Percentiles rank a stretch among this genome's conserved stretches.
Evolutionary conservation across 176 grass and related monocot species (phyloP).

Genomic region (Oryza meyeriana): DNA sequence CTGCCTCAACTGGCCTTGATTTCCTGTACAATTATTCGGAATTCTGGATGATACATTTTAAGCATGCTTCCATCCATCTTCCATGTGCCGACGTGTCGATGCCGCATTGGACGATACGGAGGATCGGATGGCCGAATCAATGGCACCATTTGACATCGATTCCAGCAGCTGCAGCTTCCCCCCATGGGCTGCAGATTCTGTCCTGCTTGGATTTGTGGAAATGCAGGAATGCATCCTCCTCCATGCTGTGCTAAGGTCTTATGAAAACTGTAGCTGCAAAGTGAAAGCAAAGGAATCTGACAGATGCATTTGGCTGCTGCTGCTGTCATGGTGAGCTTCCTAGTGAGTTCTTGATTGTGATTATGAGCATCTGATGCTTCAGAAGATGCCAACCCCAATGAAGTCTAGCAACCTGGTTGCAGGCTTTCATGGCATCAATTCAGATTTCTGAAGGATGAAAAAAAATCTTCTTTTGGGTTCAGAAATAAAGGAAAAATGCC

Average conservation of each 20-base stretch:
- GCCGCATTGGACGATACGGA: background rate
- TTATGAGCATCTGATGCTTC: constrained; percentile 40
- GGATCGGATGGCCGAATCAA: constrained; percentile 5
- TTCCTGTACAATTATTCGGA: background rate
- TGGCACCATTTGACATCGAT: background rate
- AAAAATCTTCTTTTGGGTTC: background rate
- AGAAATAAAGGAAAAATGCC: background rate
- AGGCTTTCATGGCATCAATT: background rate
- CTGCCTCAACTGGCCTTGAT: background rate
- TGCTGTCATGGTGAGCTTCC: constrained; percentile 23
- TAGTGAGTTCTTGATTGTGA: constrained; percentile 21
- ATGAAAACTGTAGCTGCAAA: background rate
- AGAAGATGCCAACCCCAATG: background rate
- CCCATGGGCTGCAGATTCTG: constrained; percentile 25
- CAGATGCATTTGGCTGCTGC: constrained; percentile 10
- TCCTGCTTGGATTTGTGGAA: background rate
- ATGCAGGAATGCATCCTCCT: constrained; percentile 8
- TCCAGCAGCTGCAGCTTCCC: background rate
- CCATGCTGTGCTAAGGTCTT: background rate
- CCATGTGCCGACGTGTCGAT: background rate
- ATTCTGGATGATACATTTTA: constrained; percentile 6
- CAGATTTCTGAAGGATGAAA: background rate
- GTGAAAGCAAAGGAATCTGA: constrained; percentile 22
- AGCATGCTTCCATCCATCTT: background rate
- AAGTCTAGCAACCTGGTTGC: constrained; percentile 8